Evolutionary conservation across 805 yeast species (phyloP), one percentile per base, ranked within the genome.

Genomic region (Candida anglica): DNA sequence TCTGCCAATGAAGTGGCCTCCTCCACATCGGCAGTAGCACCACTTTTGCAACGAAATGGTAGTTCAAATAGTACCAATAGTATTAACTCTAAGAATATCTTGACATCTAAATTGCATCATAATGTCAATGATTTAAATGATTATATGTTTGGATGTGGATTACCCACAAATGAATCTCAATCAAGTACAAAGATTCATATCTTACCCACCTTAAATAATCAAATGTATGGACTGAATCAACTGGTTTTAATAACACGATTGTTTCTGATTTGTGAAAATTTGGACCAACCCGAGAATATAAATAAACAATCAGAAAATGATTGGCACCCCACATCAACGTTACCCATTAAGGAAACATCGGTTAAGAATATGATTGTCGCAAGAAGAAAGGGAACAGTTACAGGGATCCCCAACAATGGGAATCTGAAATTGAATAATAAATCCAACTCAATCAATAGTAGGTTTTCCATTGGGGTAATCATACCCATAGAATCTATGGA

Each of bases 111-210:
- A 32, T 25, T 55, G 3, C 58, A 62, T 34, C 77, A 74, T 40
- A 60, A 68, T 13, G 41, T 58, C 15, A 56, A 53, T 36, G 79
- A 75, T 38, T 44, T 75, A 15, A 64, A 71, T 18, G 71, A 70
- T 36, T 71, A 65, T 42, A 72, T 75, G 73, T 75, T 75, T 51
- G 81, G 81, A 9, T 69, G 73, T 33, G 80, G 81, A 0, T 54
- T 75, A 20, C 74, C 77, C 6, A 55, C 71, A 6, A 71, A 62
- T 37, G 78, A 75, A 36, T 51, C 60, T 13, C 57, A 59, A 14
- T 50, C 63, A 15, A 51, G 66, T 9, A 69, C 75, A 4, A 75
- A 75, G 40, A 46, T 75, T 2, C 79, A 75, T 48, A 42, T 58
- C 28, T 49, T 75, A 13, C 78, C 78, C 1, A 50, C 64, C 1